phyloP scores from a whole-genome alignment of 2,329 filamentous ascomycete genomes.

The Colletotrichum sp. region DNA sequence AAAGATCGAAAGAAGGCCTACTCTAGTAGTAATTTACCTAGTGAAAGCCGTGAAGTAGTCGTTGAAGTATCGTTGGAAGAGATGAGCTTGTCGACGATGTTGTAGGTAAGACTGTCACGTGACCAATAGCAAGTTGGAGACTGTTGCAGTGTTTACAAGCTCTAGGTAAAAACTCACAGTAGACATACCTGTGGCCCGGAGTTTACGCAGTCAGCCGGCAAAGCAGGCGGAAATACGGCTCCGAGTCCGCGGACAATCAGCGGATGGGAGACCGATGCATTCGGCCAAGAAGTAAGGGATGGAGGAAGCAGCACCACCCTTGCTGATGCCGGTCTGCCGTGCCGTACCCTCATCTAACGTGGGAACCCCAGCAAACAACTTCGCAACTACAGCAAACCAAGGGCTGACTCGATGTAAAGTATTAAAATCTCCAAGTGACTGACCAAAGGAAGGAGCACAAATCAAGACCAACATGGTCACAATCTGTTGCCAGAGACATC shows the following conservation, averaged over 20 bases:
- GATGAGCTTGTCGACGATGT: background rate
- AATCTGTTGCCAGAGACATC: background rate
- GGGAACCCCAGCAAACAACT: background rate
- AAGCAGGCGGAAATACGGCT: background rate
- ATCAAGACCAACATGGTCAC: background rate
- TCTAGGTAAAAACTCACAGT: background rate
- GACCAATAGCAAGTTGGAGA: background rate
- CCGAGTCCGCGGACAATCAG: background rate
- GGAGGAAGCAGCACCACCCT: background rate
- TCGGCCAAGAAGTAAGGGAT: background rate
- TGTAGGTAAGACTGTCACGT: background rate
- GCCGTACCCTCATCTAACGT: background rate
- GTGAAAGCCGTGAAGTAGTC: fast-evolving
- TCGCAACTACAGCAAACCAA: background rate
- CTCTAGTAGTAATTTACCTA: background rate
- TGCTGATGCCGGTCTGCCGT: background rate
- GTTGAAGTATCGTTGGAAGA: background rate
- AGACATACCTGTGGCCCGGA: fast-evolving
- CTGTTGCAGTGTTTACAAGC: background rate
- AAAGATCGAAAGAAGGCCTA: background rate
- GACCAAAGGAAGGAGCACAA: background rate
- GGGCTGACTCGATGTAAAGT: fast-evolving
- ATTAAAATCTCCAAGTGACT: background rate
- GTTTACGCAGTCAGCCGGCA: background rate
- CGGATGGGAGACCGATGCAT: background rate